These are phyloP conservation scores for Nitzschia sp. DNA, from an alignment of 108 stramenopile species.

Conservation along the genomic window DNA sequence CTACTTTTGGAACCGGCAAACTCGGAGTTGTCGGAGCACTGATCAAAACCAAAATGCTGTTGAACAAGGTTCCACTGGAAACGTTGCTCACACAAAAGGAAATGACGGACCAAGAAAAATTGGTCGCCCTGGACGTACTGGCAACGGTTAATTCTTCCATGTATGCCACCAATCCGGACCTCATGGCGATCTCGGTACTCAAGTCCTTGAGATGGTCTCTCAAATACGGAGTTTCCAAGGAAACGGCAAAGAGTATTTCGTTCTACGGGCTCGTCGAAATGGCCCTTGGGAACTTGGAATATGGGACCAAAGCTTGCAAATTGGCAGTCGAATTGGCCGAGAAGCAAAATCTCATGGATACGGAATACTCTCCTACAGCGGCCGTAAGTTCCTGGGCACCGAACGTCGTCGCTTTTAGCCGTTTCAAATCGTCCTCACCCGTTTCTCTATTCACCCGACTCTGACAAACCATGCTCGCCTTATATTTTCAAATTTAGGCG, in stretches of 20 bases:
- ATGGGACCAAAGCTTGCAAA: background rate
- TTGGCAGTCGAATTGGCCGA: slow-evolving; percentile 7
- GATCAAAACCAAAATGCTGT: slow-evolving; percentile 18
- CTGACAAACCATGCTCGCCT: too few relatives aligned
- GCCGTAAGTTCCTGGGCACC: too few relatives aligned
- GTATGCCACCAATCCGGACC: slow-evolving; percentile 7
- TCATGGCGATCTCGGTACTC: background rate
- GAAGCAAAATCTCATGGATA: slow-evolving; percentile 2
- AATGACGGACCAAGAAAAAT: slow-evolving; percentile 8
- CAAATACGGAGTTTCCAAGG: slow-evolving; percentile 18
- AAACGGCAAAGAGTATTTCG: background rate
- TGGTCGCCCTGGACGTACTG: slow-evolving; percentile 12
- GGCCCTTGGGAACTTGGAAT: slow-evolving; percentile 9
- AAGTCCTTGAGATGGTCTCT: slow-evolving; percentile 12
- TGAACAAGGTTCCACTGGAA: slow-evolving; percentile 15
- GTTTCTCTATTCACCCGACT: too few relatives aligned
- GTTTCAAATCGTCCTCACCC: too few relatives aligned
- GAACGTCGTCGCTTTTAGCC: too few relatives aligned
- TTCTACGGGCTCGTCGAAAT: background rate
- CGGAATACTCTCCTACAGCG: background rate
- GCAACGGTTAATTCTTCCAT: slow-evolving; percentile 1
- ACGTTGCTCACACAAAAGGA: background rate
- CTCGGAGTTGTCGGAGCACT: slow-evolving; percentile 7
- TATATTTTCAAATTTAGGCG: too few relatives aligned
- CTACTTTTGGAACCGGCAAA: slow-evolving; percentile 1